phyloP scores from a whole-genome alignment of 805 yeast genomes.

The Kazachstania africana region DNA sequence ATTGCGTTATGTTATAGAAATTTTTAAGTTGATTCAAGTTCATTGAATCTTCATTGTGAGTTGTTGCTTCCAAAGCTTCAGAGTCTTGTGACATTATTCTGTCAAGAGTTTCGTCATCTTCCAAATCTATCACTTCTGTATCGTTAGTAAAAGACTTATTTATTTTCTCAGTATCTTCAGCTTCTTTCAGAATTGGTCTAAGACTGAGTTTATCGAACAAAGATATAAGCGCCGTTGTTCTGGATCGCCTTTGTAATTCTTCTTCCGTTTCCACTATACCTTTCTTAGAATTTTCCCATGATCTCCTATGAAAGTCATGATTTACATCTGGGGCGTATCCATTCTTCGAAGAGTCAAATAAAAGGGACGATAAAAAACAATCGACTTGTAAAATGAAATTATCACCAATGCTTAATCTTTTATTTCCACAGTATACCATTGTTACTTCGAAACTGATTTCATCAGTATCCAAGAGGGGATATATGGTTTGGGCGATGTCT shows the following conservation, averaged over 20 bases:
- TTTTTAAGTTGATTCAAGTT: slow-evolving; percentile 63
- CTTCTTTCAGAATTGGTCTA: slow-evolving; percentile 8
- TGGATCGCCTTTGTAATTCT: slow-evolving; percentile 39
- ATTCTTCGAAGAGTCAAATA: slow-evolving; percentile 12
- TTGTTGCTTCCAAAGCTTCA: slow-evolving; percentile 6
- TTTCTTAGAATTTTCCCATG: slow-evolving; percentile 7
- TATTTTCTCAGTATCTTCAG: slow-evolving; percentile 7
- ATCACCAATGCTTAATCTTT: slow-evolving; percentile 60
- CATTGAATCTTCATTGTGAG: slow-evolving; percentile 31
- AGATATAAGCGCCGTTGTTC: slow-evolving; percentile 43
- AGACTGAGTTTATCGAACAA: slow-evolving; percentile 42
- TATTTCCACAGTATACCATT: slow-evolving; percentile 44
- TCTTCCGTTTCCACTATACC: slow-evolving; percentile 36
- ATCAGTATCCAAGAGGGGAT: slow-evolving; percentile 46
- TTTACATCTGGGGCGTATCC: not conserved
- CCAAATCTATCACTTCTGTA: slow-evolving; percentile 25
- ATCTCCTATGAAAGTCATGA: not conserved
- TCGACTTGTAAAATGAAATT: slow-evolving; percentile 59
- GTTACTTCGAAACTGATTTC: slow-evolving; percentile 45
- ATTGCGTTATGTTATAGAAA: slow-evolving; percentile 63
- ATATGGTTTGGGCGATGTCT: slow-evolving; percentile 50
- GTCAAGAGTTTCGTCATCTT: slow-evolving; percentile 24
- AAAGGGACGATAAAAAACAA: slow-evolving; percentile 38
- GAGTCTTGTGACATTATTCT: slow-evolving; percentile 6
- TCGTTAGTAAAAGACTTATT: slow-evolving; percentile 5